Evolutionary conservation across 1,284 basidiomycete genomes (phyloP).

Genomic region (Marasmius fiardii): DNA sequence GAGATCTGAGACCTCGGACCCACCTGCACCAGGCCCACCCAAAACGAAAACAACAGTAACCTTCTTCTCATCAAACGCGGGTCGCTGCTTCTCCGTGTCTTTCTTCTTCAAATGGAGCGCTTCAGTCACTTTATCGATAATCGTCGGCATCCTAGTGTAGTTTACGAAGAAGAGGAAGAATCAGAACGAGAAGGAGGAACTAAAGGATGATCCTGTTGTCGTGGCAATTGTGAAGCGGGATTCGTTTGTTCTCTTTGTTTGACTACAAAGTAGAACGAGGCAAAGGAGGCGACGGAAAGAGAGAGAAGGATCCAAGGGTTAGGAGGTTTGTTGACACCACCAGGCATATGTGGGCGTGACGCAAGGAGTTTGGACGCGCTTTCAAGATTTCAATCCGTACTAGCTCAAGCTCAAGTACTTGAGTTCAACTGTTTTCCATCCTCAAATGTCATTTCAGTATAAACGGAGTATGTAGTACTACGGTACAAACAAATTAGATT

Average conservation of each 20-base stretch:
- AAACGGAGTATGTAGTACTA: too few relatives aligned
- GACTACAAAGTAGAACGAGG: conserved; percentile 51
- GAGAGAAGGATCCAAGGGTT: conserved; percentile 62
- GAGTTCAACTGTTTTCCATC: too few relatives aligned
- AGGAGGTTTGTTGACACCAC: conserved; percentile 36
- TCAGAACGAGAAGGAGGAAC: conserved; percentile 53
- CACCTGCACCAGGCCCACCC: conserved; percentile 94
- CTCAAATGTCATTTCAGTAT: too few relatives aligned
- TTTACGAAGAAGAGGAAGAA: too few relatives aligned
- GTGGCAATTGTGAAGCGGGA: conserved; percentile 60
- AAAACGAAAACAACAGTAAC: conserved; percentile 95
- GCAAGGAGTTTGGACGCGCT: neutral
- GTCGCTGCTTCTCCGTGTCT: neutral
- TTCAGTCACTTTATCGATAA: conserved; percentile 50
- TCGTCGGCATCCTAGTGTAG: conserved; percentile 44
- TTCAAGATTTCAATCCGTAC: too few relatives aligned
- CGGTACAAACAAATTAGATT: too few relatives aligned
- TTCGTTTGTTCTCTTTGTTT: conserved; percentile 52
- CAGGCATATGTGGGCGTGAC: neutral
- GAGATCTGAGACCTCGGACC: too few relatives aligned
- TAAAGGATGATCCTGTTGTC: conserved; percentile 64
- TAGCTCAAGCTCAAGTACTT: too few relatives aligned
- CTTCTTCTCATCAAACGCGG: conserved; percentile 64
- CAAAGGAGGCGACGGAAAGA: conserved; percentile 53
- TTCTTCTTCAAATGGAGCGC: conserved; percentile 32